phyloP scores from a whole-genome alignment of 495 filamentous ascomycete genomes.

The Hypoxylon lienhwacheense region DNA sequence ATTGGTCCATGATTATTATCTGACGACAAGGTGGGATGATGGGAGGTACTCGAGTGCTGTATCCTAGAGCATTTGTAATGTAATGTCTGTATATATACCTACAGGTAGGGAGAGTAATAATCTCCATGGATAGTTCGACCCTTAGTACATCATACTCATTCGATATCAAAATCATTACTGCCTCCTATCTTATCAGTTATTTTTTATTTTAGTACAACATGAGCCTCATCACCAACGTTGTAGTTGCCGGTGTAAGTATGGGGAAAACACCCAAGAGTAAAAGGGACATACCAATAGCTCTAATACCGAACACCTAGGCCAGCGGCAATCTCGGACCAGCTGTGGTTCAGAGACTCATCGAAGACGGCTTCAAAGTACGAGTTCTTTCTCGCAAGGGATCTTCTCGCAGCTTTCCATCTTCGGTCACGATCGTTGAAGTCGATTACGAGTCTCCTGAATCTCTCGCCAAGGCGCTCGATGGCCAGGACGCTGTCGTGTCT shows the following conservation, averaged over 20 bases:
- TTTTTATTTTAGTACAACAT: slow-evolving; percentile 33
- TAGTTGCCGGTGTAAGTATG: slow-evolving; percentile 49
- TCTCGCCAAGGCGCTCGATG: slow-evolving; percentile 50
- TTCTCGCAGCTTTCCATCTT: slow-evolving; percentile 39
- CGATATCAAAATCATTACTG: neutral
- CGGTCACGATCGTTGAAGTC: slow-evolving; percentile 46
- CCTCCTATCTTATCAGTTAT: neutral
- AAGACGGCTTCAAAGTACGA: slow-evolving; percentile 58
- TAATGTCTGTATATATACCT: too few species aligned
- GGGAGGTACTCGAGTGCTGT: too few species aligned
- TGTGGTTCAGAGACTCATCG: slow-evolving; percentile 54
- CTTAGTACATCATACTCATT: too few species aligned
- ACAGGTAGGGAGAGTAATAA: too few species aligned
- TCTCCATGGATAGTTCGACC: too few species aligned
- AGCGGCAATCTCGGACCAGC: slow-evolving; percentile 57
- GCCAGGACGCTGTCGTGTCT: slow-evolving; percentile 59
- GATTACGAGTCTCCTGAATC: slow-evolving; percentile 55
- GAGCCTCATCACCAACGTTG: slow-evolving; percentile 51
- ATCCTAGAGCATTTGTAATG: too few species aligned
- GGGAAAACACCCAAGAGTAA: neutral
- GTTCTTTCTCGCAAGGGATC: slow-evolving; percentile 52
- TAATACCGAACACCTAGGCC: slow-evolving; percentile 40
- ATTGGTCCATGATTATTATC: too few species aligned
- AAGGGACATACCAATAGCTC: neutral
- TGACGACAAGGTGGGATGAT: too few species aligned